Percentiles rank a stretch among this genome's conserved stretches.
Conservation (phyloP, 768 basidiomycete species). For the Auricularia sp. region DNA sequence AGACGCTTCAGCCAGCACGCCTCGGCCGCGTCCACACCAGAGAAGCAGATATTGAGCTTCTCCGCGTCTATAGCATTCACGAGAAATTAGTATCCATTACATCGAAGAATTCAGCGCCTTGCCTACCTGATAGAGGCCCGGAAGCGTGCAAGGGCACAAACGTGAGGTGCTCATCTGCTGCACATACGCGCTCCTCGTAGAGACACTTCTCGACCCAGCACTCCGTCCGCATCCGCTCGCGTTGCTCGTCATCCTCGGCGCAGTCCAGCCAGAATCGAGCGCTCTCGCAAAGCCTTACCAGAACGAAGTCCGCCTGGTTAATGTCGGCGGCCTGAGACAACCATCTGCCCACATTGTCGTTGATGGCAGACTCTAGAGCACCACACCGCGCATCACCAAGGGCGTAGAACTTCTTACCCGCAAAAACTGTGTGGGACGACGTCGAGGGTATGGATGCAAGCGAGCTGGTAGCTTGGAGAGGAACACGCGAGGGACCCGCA, state of each 20-base stretch:
- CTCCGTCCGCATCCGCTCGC: constrained; percentile 49
- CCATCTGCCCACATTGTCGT: neutral
- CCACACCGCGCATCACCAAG: constrained; percentile 47
- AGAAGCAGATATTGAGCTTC: constrained; percentile 50
- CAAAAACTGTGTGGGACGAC: constrained; percentile 31
- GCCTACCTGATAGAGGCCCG: constrained; percentile 50
- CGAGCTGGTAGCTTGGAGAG: neutral
- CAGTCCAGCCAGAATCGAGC: neutral
- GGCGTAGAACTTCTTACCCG: constrained; percentile 44
- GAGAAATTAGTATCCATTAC: neutral
- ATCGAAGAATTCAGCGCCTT: neutral
- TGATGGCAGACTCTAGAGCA: neutral
- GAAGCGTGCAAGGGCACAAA: constrained; percentile 54
- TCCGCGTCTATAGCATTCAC: constrained; percentile 39
- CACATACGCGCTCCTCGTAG: constrained; percentile 61
- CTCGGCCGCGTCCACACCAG: constrained; percentile 66
- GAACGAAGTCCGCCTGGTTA: neutral
- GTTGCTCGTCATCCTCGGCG: neutral
- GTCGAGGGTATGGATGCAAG: neutral
- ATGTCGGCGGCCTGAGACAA: neutral
- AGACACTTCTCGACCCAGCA: constrained; percentile 90
- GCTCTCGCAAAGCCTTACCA: neutral
- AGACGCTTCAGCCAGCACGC: constrained; percentile 56
- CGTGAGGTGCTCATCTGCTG: constrained; percentile 54
- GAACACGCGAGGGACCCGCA: neutral